These are phyloP conservation scores for Pichia norvegensis DNA, from an alignment of 1,139 yeast species.

Conservation along the genomic window DNA sequence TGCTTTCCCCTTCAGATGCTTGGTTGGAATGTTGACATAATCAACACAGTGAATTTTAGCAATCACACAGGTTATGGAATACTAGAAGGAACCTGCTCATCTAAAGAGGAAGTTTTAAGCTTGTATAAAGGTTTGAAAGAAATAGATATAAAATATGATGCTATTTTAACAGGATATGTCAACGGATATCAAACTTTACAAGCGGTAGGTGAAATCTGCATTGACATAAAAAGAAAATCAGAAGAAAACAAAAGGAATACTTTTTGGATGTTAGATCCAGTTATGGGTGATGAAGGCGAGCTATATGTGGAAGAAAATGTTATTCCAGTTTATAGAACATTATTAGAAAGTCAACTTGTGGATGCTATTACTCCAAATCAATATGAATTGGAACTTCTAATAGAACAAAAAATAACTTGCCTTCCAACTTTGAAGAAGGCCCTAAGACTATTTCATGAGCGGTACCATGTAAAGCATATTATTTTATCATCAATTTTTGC, in stretches of 20 bases:
- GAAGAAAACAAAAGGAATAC: conserved; percentile 16
- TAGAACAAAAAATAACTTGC: conserved; percentile 43
- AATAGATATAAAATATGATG: conserved; percentile 43
- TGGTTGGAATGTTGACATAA: conserved; percentile 81
- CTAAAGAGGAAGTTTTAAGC: conserved; percentile 34
- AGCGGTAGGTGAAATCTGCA: conserved; percentile 39
- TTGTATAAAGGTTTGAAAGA: conserved; percentile 41
- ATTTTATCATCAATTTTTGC: conserved; percentile 56
- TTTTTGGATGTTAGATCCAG: conserved; percentile 78
- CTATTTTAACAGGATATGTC: conserved; percentile 65
- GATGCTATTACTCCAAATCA: conserved; percentile 84
- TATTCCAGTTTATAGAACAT: conserved; percentile 53
- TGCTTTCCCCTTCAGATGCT: conserved; percentile 68
- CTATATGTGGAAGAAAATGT: conserved; percentile 71
- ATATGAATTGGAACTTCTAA: conserved; percentile 72
- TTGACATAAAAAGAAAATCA: conserved; percentile 18
- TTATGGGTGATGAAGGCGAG: conserved; percentile 85
- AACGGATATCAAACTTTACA: conserved; percentile 50
- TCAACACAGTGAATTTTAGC: conserved; percentile 73
- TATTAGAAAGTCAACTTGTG: conserved; percentile 45
- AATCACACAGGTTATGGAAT: conserved; percentile 78
- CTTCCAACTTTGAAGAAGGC: conserved; percentile 38
- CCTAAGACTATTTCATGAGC: conserved; percentile 40
- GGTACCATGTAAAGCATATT: conserved; percentile 49
- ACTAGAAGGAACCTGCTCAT: conserved; percentile 38